A percentile compares a stretch with the other conserved stretches of the same genome.
Evolutionary conservation across 2,329 filamentous ascomycete species (phyloP).

Genomic region (Fusarium sp.): DNA sequence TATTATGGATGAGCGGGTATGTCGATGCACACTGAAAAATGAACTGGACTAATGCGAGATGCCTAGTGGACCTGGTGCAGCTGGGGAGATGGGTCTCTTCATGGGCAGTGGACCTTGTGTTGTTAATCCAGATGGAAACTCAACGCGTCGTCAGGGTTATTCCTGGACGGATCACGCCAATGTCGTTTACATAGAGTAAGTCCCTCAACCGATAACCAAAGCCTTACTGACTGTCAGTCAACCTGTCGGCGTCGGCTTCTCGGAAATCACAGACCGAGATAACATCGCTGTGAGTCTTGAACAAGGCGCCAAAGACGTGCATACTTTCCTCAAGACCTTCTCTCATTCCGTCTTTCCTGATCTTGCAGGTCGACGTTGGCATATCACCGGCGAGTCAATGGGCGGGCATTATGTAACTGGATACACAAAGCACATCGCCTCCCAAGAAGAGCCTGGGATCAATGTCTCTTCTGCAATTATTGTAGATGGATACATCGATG

Average conservation of each 20-base stretch:
- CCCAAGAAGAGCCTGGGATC: neutral
- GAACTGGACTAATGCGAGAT: neutral
- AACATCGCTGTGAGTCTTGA: constrained; percentile 21
- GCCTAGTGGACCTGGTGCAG: constrained; percentile 15
- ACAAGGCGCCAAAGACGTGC: constrained; percentile 25
- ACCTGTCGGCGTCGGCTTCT: constrained; percentile 33
- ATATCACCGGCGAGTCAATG: constrained; percentile 36
- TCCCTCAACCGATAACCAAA: rapidly evolving
- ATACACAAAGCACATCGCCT: constrained; percentile 22
- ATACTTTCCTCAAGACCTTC: constrained; percentile 18
- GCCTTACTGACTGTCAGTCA: constrained; percentile 9
- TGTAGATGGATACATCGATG: constrained; percentile 32
- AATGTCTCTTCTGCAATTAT: constrained; percentile 26
- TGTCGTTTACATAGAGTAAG: constrained; percentile 30
- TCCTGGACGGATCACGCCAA: constrained; percentile 35
- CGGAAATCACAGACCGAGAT: constrained; percentile 26
- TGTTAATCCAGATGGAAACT: constrained; percentile 28
- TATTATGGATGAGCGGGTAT: constrained; percentile 39
- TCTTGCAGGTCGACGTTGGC: constrained; percentile 23
- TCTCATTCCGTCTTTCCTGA: constrained; percentile 24
- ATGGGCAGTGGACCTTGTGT: constrained; percentile 32
- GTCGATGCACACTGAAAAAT: neutral
- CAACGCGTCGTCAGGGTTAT: constrained; percentile 19
- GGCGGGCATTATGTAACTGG: constrained; percentile 35
- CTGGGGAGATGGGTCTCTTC: constrained; percentile 32